These are phyloP conservation scores for Oenanthe javanica DNA, from an alignment of 140 eudicot genomes.

Conservation along the genomic window DNA sequence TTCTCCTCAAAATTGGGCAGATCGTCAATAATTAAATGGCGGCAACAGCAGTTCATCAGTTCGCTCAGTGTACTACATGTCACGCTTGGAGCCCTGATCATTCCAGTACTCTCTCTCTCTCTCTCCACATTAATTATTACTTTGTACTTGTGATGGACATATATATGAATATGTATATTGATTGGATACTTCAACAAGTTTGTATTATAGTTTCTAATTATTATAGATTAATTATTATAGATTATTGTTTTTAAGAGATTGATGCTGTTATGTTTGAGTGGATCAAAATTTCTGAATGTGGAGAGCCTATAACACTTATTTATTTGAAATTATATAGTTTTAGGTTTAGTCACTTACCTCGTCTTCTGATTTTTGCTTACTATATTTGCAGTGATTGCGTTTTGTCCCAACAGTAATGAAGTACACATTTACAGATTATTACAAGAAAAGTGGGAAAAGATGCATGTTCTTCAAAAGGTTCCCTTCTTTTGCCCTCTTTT, in stretches of 20 bases:
- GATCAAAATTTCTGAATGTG: neutral
- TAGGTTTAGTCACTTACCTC: neutral
- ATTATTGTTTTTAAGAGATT: neutral
- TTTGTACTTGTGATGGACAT: neutral
- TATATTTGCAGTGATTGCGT: constrained; percentile 72
- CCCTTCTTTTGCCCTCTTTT: neutral
- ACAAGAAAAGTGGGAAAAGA: constrained; percentile 81
- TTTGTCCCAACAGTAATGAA: constrained; percentile 88
- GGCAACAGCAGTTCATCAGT: constrained; percentile 72
- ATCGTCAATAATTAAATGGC: constrained; percentile 46
- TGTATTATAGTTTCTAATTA: neutral
- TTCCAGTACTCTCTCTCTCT: constrained; percentile 44
- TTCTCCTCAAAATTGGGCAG: neutral
- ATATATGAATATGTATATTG: neutral
- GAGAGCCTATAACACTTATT: neutral
- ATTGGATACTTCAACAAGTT: neutral
- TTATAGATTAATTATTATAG: neutral
- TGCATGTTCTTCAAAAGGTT: constrained; percentile 96
- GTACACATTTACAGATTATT: constrained; percentile 62
- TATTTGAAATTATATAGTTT: neutral
- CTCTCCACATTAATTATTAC: neutral
- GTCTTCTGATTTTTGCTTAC: constrained; percentile 9
- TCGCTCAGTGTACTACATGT: constrained; percentile 80
- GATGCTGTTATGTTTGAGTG: neutral
- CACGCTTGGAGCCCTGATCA: constrained; percentile 98